Base-by-base conservation (phyloP, 2,329 filamentous ascomycete genomes). In the Penicillium griseofulvum region DNA sequence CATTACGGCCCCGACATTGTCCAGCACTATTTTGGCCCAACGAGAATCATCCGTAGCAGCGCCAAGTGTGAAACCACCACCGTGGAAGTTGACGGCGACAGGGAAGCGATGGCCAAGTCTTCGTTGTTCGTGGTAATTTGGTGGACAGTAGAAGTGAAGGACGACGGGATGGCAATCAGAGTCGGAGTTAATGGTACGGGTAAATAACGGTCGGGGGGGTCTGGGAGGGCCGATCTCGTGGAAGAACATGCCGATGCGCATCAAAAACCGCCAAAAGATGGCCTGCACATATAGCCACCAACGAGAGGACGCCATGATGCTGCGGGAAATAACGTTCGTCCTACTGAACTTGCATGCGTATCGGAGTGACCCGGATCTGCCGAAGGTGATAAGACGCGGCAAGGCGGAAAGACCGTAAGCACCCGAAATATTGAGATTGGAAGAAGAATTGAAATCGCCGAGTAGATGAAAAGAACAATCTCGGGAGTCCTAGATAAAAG, bases 181-280 rank as follows among this genome's bases (percentile, higher is more conserved):
- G 78, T 71, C 56, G 76, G 81, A 54, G 79, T 80, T 26, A 31
- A 89, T 80, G 17, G 77, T 77, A 42, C 79, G 80, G 44, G 78
- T 77, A 72, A 90, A 90, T 29, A 78, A 73, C 2, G 86, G 85
- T 31, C 74, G 76, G 1, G 85, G 83, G 6, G 87, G 84, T 47
- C 81, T 78, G 7, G 86, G 85, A 39, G 79, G 74, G 1, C 86
- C 82, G 56, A 86, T 73, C 52, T 80, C 81, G 68, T 90, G 87
- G 37, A 90, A 74, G 56, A 81, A 77, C 86, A 89, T 89, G 66
- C 86, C 87, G 54, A 89, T 80, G 55, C 78, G 79, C 82, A 89
- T 88, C 39, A 89, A 76, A 53, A 81, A 79, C 49, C 88, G 81
- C 86, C 86, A 89, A 68, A 86, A 81, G 28, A 79, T 74, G 44